Conservation (phyloP, 2,329 filamentous ascomycete genomes). For the Aspergillus neoniger region DNA sequence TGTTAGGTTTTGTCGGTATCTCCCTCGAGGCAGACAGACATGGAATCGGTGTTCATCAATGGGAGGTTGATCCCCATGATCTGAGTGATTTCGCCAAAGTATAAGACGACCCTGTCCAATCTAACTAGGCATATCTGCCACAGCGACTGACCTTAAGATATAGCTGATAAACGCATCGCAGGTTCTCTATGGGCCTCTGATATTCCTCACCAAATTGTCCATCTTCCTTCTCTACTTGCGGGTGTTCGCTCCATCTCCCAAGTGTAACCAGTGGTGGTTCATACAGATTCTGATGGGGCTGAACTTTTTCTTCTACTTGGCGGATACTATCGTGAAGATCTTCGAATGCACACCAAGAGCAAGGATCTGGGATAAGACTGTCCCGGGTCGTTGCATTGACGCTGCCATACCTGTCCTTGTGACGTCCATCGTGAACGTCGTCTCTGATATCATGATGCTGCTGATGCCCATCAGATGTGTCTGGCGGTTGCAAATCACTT, state of each 20-base stretch:
- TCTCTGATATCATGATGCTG: conserved; percentile 28
- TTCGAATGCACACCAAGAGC: conserved; percentile 27
- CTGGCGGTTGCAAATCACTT: conserved; percentile 25
- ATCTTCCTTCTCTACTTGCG: conserved; percentile 31
- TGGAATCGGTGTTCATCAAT: conserved; percentile 24
- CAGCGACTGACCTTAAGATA: not conserved
- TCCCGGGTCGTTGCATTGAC: conserved; percentile 26
- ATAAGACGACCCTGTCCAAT: not conserved
- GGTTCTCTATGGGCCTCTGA: conserved; percentile 31
- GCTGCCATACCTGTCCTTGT: conserved; percentile 25
- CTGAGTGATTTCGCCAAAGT: conserved; percentile 22
- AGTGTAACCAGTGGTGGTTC: conserved; percentile 20
- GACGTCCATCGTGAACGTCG: conserved; percentile 25
- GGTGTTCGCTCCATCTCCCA: conserved; percentile 25
- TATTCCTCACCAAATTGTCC: conserved; percentile 33
- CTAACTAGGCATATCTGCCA: not conserved
- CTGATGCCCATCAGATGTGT: conserved; percentile 27
- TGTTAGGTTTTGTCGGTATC: conserved; percentile 26
- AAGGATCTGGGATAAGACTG: conserved; percentile 25
- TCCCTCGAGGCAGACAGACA: conserved; percentile 24
- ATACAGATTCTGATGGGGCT: conserved; percentile 29
- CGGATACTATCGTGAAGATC: conserved; percentile 28
- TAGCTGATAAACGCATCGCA: conserved; percentile 27
- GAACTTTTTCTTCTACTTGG: conserved; percentile 29
- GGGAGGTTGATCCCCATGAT: conserved; percentile 21